Percentiles rank a stretch among this genome's conserved stretches.
Conservation (phyloP, 2,329 filamentous ascomycete species). For the Bipolaris oryzae region DNA sequence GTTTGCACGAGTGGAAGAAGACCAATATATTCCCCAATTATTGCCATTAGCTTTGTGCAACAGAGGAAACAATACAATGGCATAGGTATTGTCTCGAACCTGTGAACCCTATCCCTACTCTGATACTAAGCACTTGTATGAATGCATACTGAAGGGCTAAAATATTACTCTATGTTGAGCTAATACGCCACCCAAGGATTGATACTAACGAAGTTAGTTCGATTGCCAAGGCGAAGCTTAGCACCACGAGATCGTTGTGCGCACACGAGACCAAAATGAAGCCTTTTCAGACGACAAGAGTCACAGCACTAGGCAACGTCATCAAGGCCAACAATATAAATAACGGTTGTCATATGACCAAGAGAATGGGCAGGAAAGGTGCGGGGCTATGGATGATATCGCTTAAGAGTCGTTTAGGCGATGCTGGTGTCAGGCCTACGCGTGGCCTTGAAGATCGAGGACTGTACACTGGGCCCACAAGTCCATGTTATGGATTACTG, state of each 20-base stretch:
- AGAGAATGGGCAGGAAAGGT: neutral
- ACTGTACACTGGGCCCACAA: neutral
- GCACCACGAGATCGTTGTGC: constrained; percentile 5
- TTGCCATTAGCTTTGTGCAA: neutral
- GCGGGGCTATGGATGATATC: neutral
- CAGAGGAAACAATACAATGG: neutral
- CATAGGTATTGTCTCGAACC: neutral
- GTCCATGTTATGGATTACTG: neutral
- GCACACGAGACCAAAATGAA: constrained; percentile 9
- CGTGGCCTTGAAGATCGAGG: neutral
- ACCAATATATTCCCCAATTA: neutral
- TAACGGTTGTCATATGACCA: neutral
- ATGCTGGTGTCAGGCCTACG: neutral
- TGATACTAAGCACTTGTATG: neutral
- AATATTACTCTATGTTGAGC: neutral
- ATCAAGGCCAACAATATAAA: neutral
- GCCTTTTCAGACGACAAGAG: neutral
- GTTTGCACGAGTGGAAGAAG: neutral
- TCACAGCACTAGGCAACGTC: neutral
- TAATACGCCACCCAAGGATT: neutral
- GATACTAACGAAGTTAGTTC: neutral
- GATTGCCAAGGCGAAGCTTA: constrained; percentile 2
- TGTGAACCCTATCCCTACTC: neutral
- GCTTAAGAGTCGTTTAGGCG: neutral
- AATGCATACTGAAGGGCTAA: neutral